Evolutionary conservation across 1,284 basidiomycete genomes (phyloP), one percentile per base, ranked within the genome.

Genomic region (Hemileia vastatrix): DNA sequence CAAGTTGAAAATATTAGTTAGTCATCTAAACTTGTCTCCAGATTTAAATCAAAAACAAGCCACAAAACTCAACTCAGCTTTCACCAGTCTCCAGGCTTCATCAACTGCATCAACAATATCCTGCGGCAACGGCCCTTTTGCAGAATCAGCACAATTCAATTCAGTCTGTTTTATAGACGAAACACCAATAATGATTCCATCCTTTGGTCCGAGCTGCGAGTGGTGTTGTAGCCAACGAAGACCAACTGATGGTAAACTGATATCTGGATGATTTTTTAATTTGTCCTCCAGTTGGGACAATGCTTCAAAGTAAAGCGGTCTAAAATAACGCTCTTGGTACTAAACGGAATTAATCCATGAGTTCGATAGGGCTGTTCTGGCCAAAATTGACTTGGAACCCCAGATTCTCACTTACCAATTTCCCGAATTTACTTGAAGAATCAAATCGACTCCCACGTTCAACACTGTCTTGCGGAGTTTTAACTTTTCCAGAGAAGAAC

Each of bases 171-270:
- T 19, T 4, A 19, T n/a, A 23, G 27, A 36, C n/a, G 40, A 47
- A 11, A 23, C 57, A 18, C 57, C 57, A 13, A 58, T 2, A 24
- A 58, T 58, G 19, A 58, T 31, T 3, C 47, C 21, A 53, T 58
- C 56, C 13, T 36, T 21, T 19, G 36, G 18, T 23, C 11, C 4
- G 8, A 58, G 23, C 4, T 15, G 18, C 2, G 57, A 58, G 44
- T 58, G 57, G 31, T 58, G 57, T 47, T 58, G 57, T 15, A 58
- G 19, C 57, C 57, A 55, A 11, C 44, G 4, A 67, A 63, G 9
- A 71, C 47, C 51, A 11, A 53, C n/a, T 31, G 51, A 36, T 6
- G 36, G 21, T 36, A 53, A 53, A 36, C 5, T 36, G 18, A n/a
- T 18, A 15, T 36, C 51, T 32, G 51, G 51, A 36, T 53, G 32